Evolutionary conservation across 495 filamentous ascomycete genomes (phyloP).

Genomic region (Daldinia childiae): DNA sequence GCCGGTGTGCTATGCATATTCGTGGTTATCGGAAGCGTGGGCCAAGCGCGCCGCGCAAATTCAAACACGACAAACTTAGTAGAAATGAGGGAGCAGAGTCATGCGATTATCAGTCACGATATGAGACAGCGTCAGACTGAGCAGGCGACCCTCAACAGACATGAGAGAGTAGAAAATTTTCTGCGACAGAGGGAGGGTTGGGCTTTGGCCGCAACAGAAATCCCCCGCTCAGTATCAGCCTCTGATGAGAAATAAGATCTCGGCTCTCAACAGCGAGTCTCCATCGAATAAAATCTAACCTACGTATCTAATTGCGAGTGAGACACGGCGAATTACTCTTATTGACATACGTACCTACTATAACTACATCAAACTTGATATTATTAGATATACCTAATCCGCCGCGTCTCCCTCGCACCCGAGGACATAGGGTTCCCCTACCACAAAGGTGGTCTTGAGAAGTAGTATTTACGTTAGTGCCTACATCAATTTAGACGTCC

Average conservation of each 20-base stretch:
- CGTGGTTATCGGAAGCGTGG: conserved; percentile 69
- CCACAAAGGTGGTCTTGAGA: too few relatives aligned
- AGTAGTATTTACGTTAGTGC: background rate
- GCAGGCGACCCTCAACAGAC: conserved; percentile 59
- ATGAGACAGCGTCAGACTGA: conserved; percentile 65
- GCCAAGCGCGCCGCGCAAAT: conserved; percentile 73
- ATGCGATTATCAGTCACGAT: conserved; percentile 69
- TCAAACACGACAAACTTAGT: conserved; percentile 64
- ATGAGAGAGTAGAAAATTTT: conserved; percentile 78
- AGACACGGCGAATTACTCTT: background rate
- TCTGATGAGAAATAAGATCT: conserved; percentile 23
- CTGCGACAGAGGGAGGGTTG: conserved; percentile 69
- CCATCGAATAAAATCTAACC: background rate
- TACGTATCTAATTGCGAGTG: background rate
- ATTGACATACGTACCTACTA: too few relatives aligned
- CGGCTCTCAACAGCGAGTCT: background rate
- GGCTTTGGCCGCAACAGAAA: conserved; percentile 21
- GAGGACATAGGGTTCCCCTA: too few relatives aligned
- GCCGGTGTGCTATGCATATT: conserved; percentile 71
- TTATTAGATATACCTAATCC: too few relatives aligned
- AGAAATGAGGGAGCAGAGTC: conserved; percentile 68
- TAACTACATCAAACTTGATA: too few relatives aligned
- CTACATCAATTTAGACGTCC: background rate
- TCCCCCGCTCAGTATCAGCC: background rate
- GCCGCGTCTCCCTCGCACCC: too few relatives aligned